Evolutionary conservation across 2,329 filamentous ascomycete species (phyloP).

Genomic region (Sporothrix phasma): DNA sequence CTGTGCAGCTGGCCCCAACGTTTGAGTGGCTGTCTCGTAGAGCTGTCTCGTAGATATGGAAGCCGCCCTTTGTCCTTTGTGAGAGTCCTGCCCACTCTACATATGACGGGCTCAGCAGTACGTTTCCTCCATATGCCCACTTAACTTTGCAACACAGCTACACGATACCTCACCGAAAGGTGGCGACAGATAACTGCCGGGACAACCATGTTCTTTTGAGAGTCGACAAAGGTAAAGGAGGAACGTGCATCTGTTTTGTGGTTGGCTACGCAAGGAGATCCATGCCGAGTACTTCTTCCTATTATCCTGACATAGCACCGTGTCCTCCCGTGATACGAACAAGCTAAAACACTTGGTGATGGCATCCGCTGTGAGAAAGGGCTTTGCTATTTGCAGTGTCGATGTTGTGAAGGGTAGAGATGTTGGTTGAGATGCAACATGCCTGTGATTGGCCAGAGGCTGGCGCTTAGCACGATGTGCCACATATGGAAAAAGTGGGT

Average conservation of each 20-base stretch:
- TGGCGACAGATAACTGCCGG: no score
- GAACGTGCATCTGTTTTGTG: not conserved
- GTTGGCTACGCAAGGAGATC: not conserved
- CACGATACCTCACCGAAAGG: no score
- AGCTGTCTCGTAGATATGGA: no score
- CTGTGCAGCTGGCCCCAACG: no score
- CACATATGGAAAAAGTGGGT: conserved; percentile 3
- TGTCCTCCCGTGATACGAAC: not conserved
- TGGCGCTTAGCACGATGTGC: conserved; percentile 1
- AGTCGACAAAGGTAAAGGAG: not conserved
- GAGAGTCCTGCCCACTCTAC: no score
- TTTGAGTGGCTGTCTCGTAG: no score
- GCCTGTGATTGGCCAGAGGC: not conserved
- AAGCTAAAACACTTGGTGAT: not conserved
- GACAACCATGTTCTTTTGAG: not conserved
- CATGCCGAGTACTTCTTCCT: not conserved
- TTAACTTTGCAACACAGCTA: no score
- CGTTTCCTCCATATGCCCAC: no score
- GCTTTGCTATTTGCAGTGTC: not conserved
- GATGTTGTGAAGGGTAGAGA: not conserved
- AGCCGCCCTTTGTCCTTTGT: no score
- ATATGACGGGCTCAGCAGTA: no score
- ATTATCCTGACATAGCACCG: not conserved
- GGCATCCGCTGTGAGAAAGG: not conserved
- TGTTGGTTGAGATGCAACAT: not conserved